These are phyloP conservation scores for Fonsecaea nubica DNA, from an alignment of 2,329 filamentous ascomycete species.

Conservation along the genomic window DNA sequence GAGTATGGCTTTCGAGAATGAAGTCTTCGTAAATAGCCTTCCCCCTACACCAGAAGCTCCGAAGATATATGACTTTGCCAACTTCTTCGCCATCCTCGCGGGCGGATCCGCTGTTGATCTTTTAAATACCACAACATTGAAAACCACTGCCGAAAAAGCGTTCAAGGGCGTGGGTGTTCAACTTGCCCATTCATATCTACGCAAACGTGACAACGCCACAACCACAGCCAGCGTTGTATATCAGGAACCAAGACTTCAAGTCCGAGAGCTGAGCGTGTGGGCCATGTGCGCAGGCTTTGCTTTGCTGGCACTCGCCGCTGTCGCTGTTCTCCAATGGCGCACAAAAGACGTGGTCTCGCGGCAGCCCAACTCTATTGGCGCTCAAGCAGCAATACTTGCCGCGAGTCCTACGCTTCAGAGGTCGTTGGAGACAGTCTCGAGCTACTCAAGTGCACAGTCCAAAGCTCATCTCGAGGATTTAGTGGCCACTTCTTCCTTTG, in stretches of 20 bases:
- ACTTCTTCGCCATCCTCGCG: slow-evolving; percentile 5
- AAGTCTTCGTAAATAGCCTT: slow-evolving; percentile 6
- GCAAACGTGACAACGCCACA: slow-evolving; percentile 8
- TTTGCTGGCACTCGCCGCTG: slow-evolving; percentile 2
- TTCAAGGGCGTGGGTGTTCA: slow-evolving; percentile 32
- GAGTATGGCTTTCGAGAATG: slow-evolving; percentile 8
- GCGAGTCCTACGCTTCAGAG: slow-evolving; percentile 10
- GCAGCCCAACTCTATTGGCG: slow-evolving; percentile 12
- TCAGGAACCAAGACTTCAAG: slow-evolving; percentile 8
- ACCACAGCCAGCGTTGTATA: slow-evolving; percentile 3
- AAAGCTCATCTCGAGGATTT: slow-evolving; percentile 1
- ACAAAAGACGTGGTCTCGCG: slow-evolving; percentile 6
- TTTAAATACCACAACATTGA: slow-evolving; percentile 12
- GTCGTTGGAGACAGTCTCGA: slow-evolving; percentile 1
- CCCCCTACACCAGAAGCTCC: neutral
- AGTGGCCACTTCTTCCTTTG: slow-evolving; percentile 1
- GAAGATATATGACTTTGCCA: neutral
- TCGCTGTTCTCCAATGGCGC: slow-evolving; percentile 5
- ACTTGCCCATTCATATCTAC: slow-evolving; percentile 20
- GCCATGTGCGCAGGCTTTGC: slow-evolving; percentile 3
- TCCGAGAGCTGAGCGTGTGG: slow-evolving; percentile 8
- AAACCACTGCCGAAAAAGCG: slow-evolving; percentile 12
- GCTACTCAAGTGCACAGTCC: neutral
- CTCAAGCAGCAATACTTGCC: slow-evolving; percentile 4
- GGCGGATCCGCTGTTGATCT: slow-evolving; percentile 1